phyloP scores from a whole-genome alignment of 768 basidiomycete genomes.

The Gloeostereum incarnatum region DNA sequence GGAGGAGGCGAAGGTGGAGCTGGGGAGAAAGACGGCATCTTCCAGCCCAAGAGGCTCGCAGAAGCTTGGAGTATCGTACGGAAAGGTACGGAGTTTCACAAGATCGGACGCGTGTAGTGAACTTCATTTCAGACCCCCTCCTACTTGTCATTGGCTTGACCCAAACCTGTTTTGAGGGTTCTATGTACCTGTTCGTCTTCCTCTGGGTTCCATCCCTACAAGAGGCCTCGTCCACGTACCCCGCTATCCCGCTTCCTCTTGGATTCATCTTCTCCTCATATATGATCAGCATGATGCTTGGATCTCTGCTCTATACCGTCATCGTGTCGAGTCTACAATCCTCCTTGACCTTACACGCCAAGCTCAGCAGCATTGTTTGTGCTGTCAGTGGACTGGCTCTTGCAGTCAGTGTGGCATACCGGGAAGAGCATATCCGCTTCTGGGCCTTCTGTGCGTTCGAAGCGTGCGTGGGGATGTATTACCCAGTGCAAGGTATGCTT shows the following conservation, averaged over 20 bases:
- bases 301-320: constrained; percentile 59
- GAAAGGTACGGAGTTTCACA: constrained; percentile 23
- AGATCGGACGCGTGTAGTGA: background rate
- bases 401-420: constrained; percentile 33
- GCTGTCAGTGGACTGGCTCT: constrained; percentile 49
- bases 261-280: constrained; percentile 77
- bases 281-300: constrained; percentile 80
- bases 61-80: constrained; percentile 51
- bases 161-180: constrained; percentile 78
- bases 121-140: constrained; percentile 35
- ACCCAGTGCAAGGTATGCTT: constrained; percentile 70
- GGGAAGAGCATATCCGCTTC: constrained; percentile 43
- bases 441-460: constrained; percentile 72
- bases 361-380: constrained; percentile 56
- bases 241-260: constrained; percentile 41
- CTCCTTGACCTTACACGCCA: constrained; percentile 52
- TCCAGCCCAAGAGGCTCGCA: constrained; percentile 43
- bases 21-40: constrained; percentile 23
- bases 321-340: constrained; percentile 23
- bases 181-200: constrained; percentile 82
- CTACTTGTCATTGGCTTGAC: constrained; percentile 60
- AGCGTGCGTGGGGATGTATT: constrained; percentile 73
- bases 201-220: constrained; percentile 74
- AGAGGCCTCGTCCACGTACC: constrained; percentile 34
- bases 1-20: constrained; percentile 19